Percentiles rank a stretch among this genome's conserved stretches.
These are phyloP conservation scores for Kwoniella pini DNA, from an alignment of 768 basidiomycete genomes.

Conservation along the genomic window DNA sequence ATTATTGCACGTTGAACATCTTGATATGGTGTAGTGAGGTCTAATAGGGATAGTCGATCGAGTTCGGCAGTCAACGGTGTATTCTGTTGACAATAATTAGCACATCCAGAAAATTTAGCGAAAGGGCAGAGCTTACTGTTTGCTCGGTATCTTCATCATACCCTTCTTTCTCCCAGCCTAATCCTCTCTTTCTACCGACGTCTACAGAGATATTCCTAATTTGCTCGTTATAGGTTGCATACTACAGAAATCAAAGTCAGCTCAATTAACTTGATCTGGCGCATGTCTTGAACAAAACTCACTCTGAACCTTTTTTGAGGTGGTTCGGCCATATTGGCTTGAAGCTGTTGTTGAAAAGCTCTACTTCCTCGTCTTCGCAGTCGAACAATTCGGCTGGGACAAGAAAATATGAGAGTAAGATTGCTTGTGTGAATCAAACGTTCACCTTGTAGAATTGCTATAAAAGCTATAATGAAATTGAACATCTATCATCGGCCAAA, in stretches of 20 bases:
- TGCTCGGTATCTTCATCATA: slow-evolving; percentile 40
- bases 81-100: slow-evolving; percentile 20
- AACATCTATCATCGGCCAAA: no score
- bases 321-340: slow-evolving; percentile 40
- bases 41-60: slow-evolving; percentile 49
- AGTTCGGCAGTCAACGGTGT: slow-evolving; percentile 52
- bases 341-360: no score
- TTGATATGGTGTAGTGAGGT: slow-evolving; percentile 51
- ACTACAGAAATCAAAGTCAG: slow-evolving; percentile 22
- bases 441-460: not conserved
- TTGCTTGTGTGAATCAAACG: not conserved
- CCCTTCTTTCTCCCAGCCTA: slow-evolving; percentile 44
- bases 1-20: slow-evolving; percentile 38
- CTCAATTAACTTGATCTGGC: no score
- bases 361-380: not conserved
- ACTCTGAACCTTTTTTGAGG: slow-evolving; percentile 48
- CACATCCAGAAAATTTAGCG: not conserved
- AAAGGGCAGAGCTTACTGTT: slow-evolving; percentile 26
- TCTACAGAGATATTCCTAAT: slow-evolving; percentile 49
- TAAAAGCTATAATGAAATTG: not conserved
- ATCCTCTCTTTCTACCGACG: slow-evolving; percentile 40
- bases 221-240: slow-evolving; percentile 47
- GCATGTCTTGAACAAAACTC: slow-evolving; percentile 15
- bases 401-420: no score
- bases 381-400: no score